phyloP scores from a whole-genome alignment of 2,329 filamentous ascomycete genomes.

The Microsporum canis region DNA sequence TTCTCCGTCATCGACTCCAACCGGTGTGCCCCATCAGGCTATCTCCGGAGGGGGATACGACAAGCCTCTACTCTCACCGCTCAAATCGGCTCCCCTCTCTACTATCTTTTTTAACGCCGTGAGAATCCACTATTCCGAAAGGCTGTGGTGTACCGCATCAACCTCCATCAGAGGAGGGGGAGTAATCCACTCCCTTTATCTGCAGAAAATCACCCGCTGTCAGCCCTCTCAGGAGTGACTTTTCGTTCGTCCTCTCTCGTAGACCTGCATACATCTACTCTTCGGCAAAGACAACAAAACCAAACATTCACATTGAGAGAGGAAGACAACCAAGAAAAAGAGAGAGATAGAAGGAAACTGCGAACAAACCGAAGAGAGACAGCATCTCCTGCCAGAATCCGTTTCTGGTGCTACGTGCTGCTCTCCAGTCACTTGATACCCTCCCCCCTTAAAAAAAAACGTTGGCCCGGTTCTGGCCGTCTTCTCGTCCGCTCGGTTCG shows the following conservation, averaged over 20 bases:
- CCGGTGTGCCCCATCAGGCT: neutral
- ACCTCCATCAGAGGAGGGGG: neutral
- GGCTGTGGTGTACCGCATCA: neutral
- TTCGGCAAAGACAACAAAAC: neutral
- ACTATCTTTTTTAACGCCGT: neutral
- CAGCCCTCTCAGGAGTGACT: neutral
- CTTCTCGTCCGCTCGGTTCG: neutral
- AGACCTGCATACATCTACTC: neutral
- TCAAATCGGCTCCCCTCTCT: neutral
- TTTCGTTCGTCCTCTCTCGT: neutral
- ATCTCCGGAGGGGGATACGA: neutral
- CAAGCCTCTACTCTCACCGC: neutral
- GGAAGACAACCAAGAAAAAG: neutral
- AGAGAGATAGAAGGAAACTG: neutral
- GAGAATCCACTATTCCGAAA: neutral
- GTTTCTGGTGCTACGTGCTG: neutral
- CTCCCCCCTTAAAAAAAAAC: neutral
- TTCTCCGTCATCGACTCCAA: neutral
- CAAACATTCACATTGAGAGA: neutral
- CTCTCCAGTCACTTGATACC: neutral
- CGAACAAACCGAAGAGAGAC: neutral
- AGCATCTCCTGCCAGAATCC: neutral
- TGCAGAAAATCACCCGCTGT: neutral
- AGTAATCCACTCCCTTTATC: neutral
- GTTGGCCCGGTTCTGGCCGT: neutral